Base-by-base conservation (phyloP, 192 early-diverging fungal genomes). In the Irineochytrium annulatum region DNA sequence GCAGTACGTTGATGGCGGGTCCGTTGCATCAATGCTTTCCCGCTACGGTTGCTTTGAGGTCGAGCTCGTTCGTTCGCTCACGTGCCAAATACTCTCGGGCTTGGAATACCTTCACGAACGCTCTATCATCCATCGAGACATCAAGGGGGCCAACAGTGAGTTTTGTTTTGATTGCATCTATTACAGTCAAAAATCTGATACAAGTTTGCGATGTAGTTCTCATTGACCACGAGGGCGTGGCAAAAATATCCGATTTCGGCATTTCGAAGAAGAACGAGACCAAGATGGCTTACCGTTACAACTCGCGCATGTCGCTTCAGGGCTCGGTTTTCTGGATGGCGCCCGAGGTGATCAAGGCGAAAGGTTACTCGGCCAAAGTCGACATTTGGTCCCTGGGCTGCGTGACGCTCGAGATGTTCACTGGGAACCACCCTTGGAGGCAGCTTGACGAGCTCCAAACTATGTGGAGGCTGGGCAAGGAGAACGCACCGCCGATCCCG, bases 271-370 rank as follows among this genome's bases (percentile, higher is more conserved):
- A 95, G 57, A 87, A 80, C 62, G 80, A 81, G 35, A 76, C 73
- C 70, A 64, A 71, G 44, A 44, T 71, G 33, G 76, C 76, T 1
- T 81, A 78, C 54, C 69, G 68, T 19, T 34, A 58, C 26, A 78
- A 73, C 60, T 63, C 75, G 0, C 68, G 62, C 27, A 74, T 83
- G 56, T 95, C 93, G 41, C 68, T 98, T 56, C 92, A 97, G 77
- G 97, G 97, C 1, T 92, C 93, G 0, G 87, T 97, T 28, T 92
- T 91, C 72, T 98, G 96, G 97, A 97, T 97, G 94, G 95, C 97
- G n/a, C 97, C 95, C 22, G 97, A 97, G 73, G 93, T 97, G 3
- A 90, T 95, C 49, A 90, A 91, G 69, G 88, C 91, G 69, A 91
- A 89, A 2, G 62, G 62, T 30, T 97, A 96, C 66, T 91, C 91